Evolutionary conservation across 306 rosid species (phyloP), one percentile per base, ranked within the genome.

Genomic region (Albizia julibrissin): DNA sequence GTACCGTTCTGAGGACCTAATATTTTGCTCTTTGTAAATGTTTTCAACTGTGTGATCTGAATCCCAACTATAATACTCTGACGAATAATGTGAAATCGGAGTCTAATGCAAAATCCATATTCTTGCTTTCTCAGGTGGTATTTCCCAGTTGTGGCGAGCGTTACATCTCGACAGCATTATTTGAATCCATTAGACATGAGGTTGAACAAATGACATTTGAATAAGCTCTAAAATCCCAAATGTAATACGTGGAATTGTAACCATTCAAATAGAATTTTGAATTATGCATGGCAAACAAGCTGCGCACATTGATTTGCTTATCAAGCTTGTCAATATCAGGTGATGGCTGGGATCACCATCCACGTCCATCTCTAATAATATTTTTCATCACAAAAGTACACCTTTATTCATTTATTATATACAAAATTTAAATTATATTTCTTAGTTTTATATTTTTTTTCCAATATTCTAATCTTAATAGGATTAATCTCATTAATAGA

Each of bases 81-180:
- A 37, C 40, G n/a, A 9, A 15, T 14, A 64, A 14, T 52, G 31
- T 64, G 40, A 64, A 64, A 18, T 34, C 0, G 47, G 6, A 37
- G 40, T 16, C 43, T 34, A 68, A 37, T 37, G 37, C 34, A 44
- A 44, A 21, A 2, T 52, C 44, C 52, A 9, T 12, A 0, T 69
- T 10, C 52, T 54, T 65, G 10, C 76, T 54, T 31, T 71, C 40
- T 80, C 81, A 92, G 93, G 90, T 74, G 69, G 24, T 92, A 43
- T 89, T 92, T 62, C 92, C 97, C 13, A 90, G 91, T 74, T 87
- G 56, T 46, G 97, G 94, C 72, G 97, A 90, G 81, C 93, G 91
- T 40, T 89, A 90, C 78, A 75, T 90, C 74, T 92, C 93, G 26
- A 52, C 91, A 6, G 56, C 65, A 44, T 81, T 92, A 52, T 92